phyloP scores from a whole-genome alignment of 768 basidiomycete genomes.

The Collybia mongolica region DNA sequence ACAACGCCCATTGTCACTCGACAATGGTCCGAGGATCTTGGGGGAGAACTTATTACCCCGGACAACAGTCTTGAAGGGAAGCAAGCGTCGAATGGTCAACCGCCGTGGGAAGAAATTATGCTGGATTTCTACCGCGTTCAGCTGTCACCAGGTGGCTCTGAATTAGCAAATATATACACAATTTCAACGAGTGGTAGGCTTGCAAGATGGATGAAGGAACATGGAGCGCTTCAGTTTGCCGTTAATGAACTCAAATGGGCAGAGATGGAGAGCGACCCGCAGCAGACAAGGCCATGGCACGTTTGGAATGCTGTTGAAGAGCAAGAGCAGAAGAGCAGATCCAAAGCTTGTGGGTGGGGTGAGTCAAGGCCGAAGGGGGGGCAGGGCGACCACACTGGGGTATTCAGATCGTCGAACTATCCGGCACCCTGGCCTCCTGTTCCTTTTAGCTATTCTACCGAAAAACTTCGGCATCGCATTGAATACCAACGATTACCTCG shows the following conservation, averaged over 20 bases:
- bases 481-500: neutral
- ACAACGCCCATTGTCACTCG: too few relatives aligned
- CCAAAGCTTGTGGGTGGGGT: neutral
- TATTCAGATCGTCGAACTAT: neutral
- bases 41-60: too few relatives aligned
- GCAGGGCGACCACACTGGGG: neutral
- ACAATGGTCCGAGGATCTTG: too few relatives aligned
- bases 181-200: neutral
- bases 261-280: neutral
- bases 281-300: neutral
- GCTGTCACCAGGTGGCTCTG: too few relatives aligned
- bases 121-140: neutral
- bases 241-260: neutral
- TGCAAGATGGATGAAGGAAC: neutral
- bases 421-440: neutral
- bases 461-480: neutral
- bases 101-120: slow-evolving; percentile 22
- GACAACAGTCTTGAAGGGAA: neutral
- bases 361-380: neutral
- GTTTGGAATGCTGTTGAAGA: too few relatives aligned
- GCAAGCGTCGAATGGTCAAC: slow-evolving; percentile 12
- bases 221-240: neutral
- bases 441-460: neutral
- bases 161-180: neutral
- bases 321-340: neutral